Percentiles rank a stretch among this genome's conserved stretches.
Conservation (phyloP, 345 rosid species). For the Anacardium occidentale region DNA sequence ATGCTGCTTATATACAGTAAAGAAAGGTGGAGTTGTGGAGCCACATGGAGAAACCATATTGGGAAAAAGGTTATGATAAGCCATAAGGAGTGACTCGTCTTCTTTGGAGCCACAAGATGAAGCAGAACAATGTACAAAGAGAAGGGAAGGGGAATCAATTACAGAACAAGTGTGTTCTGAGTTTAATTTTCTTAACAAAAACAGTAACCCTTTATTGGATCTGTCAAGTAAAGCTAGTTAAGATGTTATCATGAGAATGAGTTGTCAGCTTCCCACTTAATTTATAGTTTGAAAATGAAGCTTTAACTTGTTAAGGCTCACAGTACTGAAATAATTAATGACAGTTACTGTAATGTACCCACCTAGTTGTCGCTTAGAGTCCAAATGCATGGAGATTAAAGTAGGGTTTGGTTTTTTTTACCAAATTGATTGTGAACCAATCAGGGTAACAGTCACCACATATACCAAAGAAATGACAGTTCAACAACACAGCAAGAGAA, state of each 20-base stretch:
- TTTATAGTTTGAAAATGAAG: not conserved
- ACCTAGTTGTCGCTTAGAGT: not conserved
- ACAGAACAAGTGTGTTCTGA: not conserved
- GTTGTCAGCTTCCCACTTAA: not conserved
- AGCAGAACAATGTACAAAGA: conserved; percentile 12
- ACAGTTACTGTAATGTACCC: not conserved
- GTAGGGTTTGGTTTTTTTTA: not conserved
- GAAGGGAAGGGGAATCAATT: conserved; percentile 11
- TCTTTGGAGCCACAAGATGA: conserved; percentile 28
- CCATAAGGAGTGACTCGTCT: conserved; percentile 23
- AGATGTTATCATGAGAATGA: not conserved
- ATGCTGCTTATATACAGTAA: conserved; percentile 20
- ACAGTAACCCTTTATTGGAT: not conserved
- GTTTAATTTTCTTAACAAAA: too few relatives aligned
- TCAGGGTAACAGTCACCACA: not conserved
- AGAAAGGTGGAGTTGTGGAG: conserved; percentile 21
- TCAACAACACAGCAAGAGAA: not conserved
- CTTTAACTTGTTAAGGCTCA: not conserved
- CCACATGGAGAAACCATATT: conserved; percentile 29
- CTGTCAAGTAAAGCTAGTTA: not conserved
- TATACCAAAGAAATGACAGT: not conserved
- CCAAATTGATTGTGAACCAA: not conserved
- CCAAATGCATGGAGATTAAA: not conserved
- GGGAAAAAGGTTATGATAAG: conserved; percentile 14
- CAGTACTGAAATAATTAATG: too few relatives aligned